Percentiles rank a stretch among this genome's conserved stretches.
Conservation (phyloP, 345 rosid genomes). For the Laguncularia racemosa region DNA sequence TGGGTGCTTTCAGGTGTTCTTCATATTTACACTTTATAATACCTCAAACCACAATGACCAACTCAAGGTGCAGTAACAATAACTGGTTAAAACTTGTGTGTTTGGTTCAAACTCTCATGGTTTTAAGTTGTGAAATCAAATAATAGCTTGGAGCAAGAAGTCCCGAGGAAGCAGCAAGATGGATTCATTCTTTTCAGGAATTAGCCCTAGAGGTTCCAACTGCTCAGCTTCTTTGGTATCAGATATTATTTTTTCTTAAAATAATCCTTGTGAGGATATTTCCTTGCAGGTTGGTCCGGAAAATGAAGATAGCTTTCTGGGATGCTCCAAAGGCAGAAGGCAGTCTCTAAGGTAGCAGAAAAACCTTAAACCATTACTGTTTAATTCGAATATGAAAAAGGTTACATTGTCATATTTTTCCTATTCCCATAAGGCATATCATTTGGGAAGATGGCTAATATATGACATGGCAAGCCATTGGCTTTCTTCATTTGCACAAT, state of each 20-base stretch:
- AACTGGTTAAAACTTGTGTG: background rate
- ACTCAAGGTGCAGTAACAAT: constrained; percentile 55
- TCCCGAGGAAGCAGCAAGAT: constrained; percentile 92
- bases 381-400: background rate
- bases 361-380: background rate
- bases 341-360: constrained; percentile 50
- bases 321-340: constrained; percentile 63
- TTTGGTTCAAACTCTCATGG: background rate
- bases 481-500: too few species aligned
- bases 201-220: constrained; percentile 63
- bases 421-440: background rate
- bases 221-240: constrained; percentile 1
- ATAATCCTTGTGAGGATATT: background rate
- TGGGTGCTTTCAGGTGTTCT: constrained; percentile 59
- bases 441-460: background rate
- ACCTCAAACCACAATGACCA: constrained; percentile 85
- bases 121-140: constrained; percentile 10
- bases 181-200: constrained; percentile 83
- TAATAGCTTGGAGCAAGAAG: constrained; percentile 86
- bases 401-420: background rate
- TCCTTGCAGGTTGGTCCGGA: constrained; percentile 48
- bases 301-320: constrained; percentile 34
- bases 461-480: background rate
- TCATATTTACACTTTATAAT: constrained; percentile 78
- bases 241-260: background rate